These are phyloP conservation scores for Aspergillus ochraceoroseus DNA, from an alignment of 2,329 filamentous ascomycete genomes.

Conservation along the genomic window DNA sequence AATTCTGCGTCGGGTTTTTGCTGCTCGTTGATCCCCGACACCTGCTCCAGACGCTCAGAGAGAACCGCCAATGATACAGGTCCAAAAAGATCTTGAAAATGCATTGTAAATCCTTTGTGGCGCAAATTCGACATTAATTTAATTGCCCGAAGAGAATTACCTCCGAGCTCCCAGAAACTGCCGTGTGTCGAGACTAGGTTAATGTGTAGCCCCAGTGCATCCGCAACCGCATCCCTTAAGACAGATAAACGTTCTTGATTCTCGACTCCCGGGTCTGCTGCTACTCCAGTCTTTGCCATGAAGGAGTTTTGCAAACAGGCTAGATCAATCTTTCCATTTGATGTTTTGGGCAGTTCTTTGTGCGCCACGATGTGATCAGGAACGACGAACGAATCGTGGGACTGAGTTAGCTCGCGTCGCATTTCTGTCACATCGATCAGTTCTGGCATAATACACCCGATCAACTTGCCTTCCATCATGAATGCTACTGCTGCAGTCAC, in stretches of 20 bases:
- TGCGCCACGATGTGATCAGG: constrained; percentile 10
- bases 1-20: too few species aligned
- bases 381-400: constrained; percentile 15
- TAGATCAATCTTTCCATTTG: constrained; percentile 12
- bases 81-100: background rate
- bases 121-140: constrained; percentile 4
- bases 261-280: too few species aligned
- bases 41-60: background rate
- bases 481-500: constrained; percentile 18
- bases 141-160: constrained; percentile 6
- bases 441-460: constrained; percentile 7
- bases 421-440: background rate
- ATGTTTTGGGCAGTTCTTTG: constrained; percentile 3
- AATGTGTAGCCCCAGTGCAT: background rate
- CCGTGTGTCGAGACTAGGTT: background rate
- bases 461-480: constrained; percentile 2
- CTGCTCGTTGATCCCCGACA: too few species aligned
- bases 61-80: background rate
- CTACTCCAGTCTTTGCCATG: background rate
- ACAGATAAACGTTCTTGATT: background rate
- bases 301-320: background rate
- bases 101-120: constrained; percentile 2
- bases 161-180: constrained; percentile 4
- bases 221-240: background rate
- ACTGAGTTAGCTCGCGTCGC: background rate